A percentile compares a stretch with the other conserved stretches of the same genome.
phyloP scores from a whole-genome alignment of 352 stramenopile genomes.

The Hyaloperonospora brassicae region DNA sequence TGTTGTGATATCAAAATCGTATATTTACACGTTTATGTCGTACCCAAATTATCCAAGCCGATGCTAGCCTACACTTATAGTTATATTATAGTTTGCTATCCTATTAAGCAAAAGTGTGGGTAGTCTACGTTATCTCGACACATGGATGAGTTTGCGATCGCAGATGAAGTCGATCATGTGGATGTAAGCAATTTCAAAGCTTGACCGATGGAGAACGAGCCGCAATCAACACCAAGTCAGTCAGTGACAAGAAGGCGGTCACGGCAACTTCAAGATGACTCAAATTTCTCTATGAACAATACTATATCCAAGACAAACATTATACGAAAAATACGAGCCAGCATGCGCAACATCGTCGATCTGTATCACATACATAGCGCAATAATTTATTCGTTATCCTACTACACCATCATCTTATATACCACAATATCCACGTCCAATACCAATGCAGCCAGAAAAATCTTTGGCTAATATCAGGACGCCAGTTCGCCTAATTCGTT shows the following conservation, averaged over 20 bases:
- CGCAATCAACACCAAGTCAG: conserved; percentile 79
- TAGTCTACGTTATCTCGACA: too few species aligned
- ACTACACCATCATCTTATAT: background rate
- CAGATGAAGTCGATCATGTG: too few species aligned
- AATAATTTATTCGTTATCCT: conserved; percentile 4
- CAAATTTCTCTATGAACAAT: conserved; percentile 69
- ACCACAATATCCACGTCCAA: conserved; percentile 56
- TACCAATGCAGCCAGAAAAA: conserved; percentile 74
- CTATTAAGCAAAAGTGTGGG: too few species aligned
- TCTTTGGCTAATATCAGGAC: conserved; percentile 83
- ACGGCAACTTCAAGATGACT: conserved; percentile 39
- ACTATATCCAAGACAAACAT: conserved; percentile 86
- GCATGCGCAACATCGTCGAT: conserved; percentile 66
- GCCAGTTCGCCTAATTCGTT: conserved; percentile 85
- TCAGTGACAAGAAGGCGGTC: conserved; percentile 54
- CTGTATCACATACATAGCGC: background rate
- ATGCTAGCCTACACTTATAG: too few species aligned
- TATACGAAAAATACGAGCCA: conserved; percentile 75
- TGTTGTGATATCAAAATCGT: too few species aligned
- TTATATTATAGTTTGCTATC: too few species aligned
- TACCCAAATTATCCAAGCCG: too few species aligned
- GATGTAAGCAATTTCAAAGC: too few species aligned
- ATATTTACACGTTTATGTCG: too few species aligned
- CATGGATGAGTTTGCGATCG: too few species aligned
- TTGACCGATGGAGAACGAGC: too few species aligned